Evolutionary conservation across 208 protist genomes (phyloP), one percentile per base, ranked within the genome.

Genomic region (Blastocrithidia nonstop): DNA sequence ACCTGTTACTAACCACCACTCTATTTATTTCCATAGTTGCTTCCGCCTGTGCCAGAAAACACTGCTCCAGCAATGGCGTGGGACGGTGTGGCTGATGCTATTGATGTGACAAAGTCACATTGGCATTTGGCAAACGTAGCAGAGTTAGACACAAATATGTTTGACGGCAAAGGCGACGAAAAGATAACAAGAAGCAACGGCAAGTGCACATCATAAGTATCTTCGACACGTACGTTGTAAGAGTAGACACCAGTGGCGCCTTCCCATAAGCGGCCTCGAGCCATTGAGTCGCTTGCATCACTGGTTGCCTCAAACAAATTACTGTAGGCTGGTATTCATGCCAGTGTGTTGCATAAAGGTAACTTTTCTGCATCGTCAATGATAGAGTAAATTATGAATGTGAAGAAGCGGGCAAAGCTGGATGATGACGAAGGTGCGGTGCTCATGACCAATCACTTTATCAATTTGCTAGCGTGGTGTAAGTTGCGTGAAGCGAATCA

Each of bases 391-490:
- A 51, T 91, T 9, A 26, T 51, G 3, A 53, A 43, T 19, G 53
- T 91, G 15, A 48, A 63, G 40, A 22, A 49, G 6, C 57, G 65
- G 11, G 57, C 56, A 13, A 57, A 57, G 8, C 57, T 87, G 3
- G 66, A 31, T 22, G 68, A 68, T 8, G 57, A 61, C 39, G 74
- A 87, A 42, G 55, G 63, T 8, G 62, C 63, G 20, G 56, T 68
- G 11, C 62, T 92, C 9, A 79, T 87, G 69, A 72, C 66, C 19
- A 86, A 86, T 27, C 78, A 88, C 52, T 92, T 92, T 45, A 73
- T 92, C 27, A 92, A 92, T 46, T 54, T 92, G 16, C 61, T 88
- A 35, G 78, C 75, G 5, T 92, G 78, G 78, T 48, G 60, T 29
- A 79, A 68, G 32, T 57, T 88, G 33, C 39, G 61, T 3, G 83